A percentile compares a stretch with the other conserved stretches of the same genome.
These are phyloP conservation scores for Monosporascus sp. DNA, from an alignment of 2,329 filamentous ascomycete species.

Conservation along the genomic window DNA sequence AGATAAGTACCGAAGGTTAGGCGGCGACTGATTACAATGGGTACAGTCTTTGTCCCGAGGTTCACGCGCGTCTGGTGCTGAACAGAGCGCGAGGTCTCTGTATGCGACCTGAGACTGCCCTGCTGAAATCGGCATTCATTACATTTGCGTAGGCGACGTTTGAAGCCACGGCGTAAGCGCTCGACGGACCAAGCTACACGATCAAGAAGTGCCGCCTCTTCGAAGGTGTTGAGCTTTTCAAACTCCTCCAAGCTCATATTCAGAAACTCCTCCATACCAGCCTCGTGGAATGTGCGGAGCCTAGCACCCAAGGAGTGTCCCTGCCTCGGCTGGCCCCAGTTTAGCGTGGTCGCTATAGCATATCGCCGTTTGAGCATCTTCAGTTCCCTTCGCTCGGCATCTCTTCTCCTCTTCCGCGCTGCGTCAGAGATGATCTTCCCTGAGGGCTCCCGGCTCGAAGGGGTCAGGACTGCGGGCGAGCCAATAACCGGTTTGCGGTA, in stretches of 20 bases:
- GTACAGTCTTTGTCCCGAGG: background rate
- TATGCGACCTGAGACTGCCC: slow-evolving; percentile 2
- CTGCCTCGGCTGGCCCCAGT: background rate
- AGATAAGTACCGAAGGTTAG: too few relatives aligned
- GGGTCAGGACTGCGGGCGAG: background rate
- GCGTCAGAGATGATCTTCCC: background rate
- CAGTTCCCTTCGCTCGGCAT: background rate
- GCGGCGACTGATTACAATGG: too few relatives aligned
- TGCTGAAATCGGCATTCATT: slow-evolving; percentile 7
- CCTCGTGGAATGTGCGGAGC: slow-evolving; percentile 1
- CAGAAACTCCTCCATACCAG: background rate
- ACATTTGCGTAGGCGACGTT: slow-evolving; percentile 6
- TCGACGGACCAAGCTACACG: background rate
- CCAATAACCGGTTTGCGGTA: slow-evolving; percentile 7
- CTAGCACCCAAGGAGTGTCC: background rate
- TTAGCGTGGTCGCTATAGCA: background rate
- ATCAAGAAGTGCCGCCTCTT: slow-evolving; percentile 1
- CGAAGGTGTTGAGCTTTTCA: background rate
- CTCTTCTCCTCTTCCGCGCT: background rate
- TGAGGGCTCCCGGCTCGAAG: too few relatives aligned
- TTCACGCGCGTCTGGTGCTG: background rate
- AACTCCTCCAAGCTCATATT: slow-evolving; percentile 1
- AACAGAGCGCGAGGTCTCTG: too few relatives aligned
- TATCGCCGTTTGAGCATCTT: background rate
- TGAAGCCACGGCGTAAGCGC: slow-evolving; percentile 1